A percentile compares a stretch with the other conserved stretches of the same genome.
Conservation (phyloP, 75 land plant species). For the Chamaecyparis obtusa region DNA sequence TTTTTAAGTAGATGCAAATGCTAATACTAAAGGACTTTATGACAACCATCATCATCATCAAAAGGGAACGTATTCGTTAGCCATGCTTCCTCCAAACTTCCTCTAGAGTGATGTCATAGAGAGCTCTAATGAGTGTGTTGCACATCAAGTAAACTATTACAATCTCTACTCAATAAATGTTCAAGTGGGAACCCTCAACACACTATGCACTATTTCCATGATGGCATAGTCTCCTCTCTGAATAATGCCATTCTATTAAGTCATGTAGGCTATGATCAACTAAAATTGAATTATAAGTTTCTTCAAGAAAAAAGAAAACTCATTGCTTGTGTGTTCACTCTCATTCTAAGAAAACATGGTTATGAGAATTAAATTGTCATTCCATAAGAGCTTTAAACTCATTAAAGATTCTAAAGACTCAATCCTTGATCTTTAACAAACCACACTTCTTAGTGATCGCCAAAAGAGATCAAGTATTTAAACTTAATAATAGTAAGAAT, state of each 20-base stretch:
- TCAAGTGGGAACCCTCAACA: background rate
- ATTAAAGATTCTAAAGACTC: background rate
- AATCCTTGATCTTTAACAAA: background rate
- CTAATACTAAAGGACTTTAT: too few species aligned
- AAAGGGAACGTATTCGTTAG: too few species aligned
- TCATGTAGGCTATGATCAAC: background rate
- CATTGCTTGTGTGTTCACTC: background rate
- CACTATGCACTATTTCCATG: background rate
- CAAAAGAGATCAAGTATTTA: background rate
- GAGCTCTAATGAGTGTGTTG: background rate
- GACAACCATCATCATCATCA: too few species aligned
- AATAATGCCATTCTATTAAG: too few species aligned
- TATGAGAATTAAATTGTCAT: background rate
- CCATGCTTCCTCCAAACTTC: background rate
- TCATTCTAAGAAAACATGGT: slow-evolving; percentile 4
- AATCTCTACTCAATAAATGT: background rate
- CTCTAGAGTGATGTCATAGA: background rate
- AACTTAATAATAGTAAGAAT: background rate
- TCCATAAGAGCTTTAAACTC: background rate
- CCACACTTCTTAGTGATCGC: background rate
- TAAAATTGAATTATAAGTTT: background rate
- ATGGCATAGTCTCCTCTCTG: background rate
- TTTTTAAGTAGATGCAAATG: too few species aligned
- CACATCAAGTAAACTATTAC: background rate
- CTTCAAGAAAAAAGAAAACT: background rate